Base-by-base conservation (phyloP, 1,284 basidiomycete genomes). In the Pholiota adiposa region DNA sequence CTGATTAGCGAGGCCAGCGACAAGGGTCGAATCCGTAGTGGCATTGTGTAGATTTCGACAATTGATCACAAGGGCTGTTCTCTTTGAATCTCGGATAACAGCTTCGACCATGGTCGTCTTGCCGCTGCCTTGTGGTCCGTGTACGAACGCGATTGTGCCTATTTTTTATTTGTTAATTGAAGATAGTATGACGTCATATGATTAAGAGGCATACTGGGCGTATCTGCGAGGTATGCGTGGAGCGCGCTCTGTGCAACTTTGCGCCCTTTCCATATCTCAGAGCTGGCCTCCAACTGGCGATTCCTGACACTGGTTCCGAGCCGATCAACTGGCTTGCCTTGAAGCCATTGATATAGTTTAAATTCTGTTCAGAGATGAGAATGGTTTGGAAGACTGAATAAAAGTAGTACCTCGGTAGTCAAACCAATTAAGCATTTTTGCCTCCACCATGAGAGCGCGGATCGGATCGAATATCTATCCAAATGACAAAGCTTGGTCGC, bases 121-220 rank as follows among this genome's bases (percentile, higher is more conserved):
- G 4, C 97, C 96, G 62, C 91, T 93, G 1, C 97, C 97, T 60
- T 92, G 89, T 0, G 97, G 97, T 1, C 97, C 97, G 51, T 96
- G 90, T 19, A 99, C 76, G 63, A 97, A 92, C n/a, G 87, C 81
- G 33, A 92, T 77, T 2, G 89, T 90, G 23, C 74, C 63, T 67
- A 61, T 52, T 57, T 51, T 56, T 51, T 33, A 50, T 50, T n/a
- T 25, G 34, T 41, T 41, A 12, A 57, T 40, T 53, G 25, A 34
- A 40, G n/a, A 23, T 19, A 55, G 5, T 38, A 53, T 21, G 46
- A 44, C 44, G 44, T 46, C 44, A 46, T 18, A 49, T 11, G 51
- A 57, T 27, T 36, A 49, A 50, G 23, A n/a, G 25, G 67, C 80
- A 7, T 70, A 87, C 92, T 80, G 7, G 94, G 94, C 43, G 84